Conservation (phyloP, 305 asterid genomes). For the Solanum aculeatissimum region DNA sequence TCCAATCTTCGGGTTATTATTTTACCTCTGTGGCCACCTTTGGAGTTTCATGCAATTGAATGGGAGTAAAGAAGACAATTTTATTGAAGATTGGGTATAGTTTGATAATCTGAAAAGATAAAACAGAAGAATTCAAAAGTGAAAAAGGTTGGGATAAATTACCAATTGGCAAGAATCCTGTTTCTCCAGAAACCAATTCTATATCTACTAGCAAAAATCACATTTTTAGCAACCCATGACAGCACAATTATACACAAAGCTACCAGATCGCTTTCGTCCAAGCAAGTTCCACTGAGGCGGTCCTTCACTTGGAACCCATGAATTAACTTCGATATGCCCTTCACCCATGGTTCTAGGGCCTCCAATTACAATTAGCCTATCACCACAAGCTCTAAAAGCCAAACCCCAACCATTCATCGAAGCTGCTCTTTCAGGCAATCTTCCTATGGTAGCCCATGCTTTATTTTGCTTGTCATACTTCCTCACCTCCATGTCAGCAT, state of each 20-base stretch:
- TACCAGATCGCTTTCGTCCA: conserved; percentile 47
- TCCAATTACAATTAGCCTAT: conserved; percentile 57
- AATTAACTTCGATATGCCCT: conserved; percentile 50
- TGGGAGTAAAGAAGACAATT: conserved; percentile 36
- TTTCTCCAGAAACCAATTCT: conserved; percentile 33
- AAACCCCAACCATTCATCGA: conserved; percentile 81
- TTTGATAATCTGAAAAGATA: conserved; percentile 19
- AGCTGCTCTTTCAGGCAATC: conserved; percentile 53
- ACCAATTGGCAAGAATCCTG: conserved; percentile 56
- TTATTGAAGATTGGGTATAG: conserved; percentile 41
- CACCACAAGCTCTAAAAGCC: conserved; percentile 74
- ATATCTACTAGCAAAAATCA: conserved; percentile 18
- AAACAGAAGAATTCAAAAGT: not conserved
- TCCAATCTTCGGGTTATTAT: conserved; percentile 14
- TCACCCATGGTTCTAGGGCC: conserved; percentile 47
- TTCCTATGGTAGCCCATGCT: conserved; percentile 44
- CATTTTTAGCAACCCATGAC: conserved; percentile 79
- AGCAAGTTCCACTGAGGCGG: conserved; percentile 60
- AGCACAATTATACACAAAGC: conserved; percentile 82
- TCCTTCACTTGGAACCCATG: conserved; percentile 73
- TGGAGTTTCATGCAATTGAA: conserved; percentile 26
- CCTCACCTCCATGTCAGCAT: conserved; percentile 46
- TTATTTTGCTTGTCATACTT: conserved; percentile 40
- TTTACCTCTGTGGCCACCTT: conserved; percentile 24
- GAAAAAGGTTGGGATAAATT: conserved; percentile 33